These are phyloP conservation scores for Debaryomycetaceae sp. DNA, from an alignment of 1,139 yeast genomes.

Conservation along the genomic window DNA sequence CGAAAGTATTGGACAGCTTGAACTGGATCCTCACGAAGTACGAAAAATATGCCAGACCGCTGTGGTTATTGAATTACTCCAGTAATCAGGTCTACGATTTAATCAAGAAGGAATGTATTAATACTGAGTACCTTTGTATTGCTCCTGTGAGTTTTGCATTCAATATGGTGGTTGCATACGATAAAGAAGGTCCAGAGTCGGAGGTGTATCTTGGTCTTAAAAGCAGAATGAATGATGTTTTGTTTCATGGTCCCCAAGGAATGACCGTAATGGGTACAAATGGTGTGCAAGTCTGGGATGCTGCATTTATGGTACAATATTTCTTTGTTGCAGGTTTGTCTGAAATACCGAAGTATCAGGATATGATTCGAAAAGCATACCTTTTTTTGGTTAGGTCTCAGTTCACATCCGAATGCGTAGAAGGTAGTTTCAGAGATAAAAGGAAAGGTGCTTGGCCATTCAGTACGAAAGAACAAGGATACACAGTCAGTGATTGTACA, in stretches of 20 bases:
- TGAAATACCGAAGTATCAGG: conserved; percentile 62
- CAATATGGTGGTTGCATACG: conserved; percentile 65
- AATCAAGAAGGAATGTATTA: conserved; percentile 68
- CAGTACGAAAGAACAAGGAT: conserved; percentile 93
- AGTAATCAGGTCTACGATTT: conserved; percentile 57
- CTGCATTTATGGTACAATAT: conserved; percentile 86
- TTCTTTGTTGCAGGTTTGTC: conserved; percentile 78
- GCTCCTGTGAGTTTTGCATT: conserved; percentile 95
- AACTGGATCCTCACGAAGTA: conserved; percentile 61
- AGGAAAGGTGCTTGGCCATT: conserved; percentile 97
- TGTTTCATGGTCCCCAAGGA: conserved; percentile 88
- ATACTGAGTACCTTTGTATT: conserved; percentile 80
- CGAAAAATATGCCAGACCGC: conserved; percentile 70
- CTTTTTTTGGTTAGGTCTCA: conserved; percentile 77
- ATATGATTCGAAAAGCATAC: conserved; percentile 61
- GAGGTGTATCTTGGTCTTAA: conserved; percentile 53
- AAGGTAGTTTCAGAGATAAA: conserved; percentile 78
- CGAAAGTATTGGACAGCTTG: conserved; percentile 59
- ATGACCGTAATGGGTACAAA: conserved; percentile 95
- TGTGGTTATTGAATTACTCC: conserved; percentile 59
- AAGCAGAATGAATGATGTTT: conserved; percentile 66
- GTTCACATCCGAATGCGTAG: conserved; percentile 74
- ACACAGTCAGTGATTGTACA: conserved; percentile 94
- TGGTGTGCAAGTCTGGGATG: conserved; percentile 98
- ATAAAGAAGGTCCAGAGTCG: conserved; percentile 71